Conservation (phyloP, 2,329 filamentous ascomycete genomes). For the Alternaria longipes region DNA sequence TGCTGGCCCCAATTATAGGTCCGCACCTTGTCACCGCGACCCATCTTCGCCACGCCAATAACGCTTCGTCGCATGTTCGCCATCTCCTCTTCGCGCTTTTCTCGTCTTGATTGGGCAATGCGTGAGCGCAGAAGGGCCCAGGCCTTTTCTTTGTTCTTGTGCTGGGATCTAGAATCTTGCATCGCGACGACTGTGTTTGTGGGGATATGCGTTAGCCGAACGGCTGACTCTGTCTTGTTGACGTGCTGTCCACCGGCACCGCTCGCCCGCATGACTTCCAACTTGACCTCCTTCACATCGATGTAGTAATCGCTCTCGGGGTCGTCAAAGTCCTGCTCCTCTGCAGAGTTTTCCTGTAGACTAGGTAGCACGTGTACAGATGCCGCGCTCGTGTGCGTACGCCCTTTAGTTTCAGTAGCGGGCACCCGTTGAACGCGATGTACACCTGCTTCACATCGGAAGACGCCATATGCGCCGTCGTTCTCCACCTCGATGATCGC, state of each 20-base stretch:
- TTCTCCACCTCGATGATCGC: constrained; percentile 85
- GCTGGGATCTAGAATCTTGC: constrained; percentile 91
- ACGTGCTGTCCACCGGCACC: constrained; percentile 97
- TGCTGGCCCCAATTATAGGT: constrained; percentile 87
- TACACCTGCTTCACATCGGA: constrained; percentile 90
- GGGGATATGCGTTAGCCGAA: constrained; percentile 89
- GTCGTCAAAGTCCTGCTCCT: constrained; percentile 74
- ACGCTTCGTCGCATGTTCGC: constrained; percentile 78
- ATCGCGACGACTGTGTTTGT: constrained; percentile 88
- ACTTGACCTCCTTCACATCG: constrained; percentile 79
- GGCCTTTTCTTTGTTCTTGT: constrained; percentile 85
- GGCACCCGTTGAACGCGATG: constrained; percentile 95
- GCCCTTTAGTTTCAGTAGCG: constrained; percentile 86
- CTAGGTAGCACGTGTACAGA: constrained; percentile 92
- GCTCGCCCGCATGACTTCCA: constrained; percentile 89
- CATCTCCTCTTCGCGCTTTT: constrained; percentile 84
- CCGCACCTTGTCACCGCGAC: constrained; percentile 89
- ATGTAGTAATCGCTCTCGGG: constrained; percentile 93
- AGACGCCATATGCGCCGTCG: constrained; percentile 78
- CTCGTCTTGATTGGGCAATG: constrained; percentile 79
- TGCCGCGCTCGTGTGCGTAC: constrained; percentile 92
- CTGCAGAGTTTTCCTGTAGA: constrained; percentile 67
- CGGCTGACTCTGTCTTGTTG: constrained; percentile 96
- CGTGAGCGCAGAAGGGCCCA: constrained; percentile 86
- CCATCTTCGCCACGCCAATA: constrained; percentile 80